Evolutionary conservation across 1,139 yeast species (phyloP), one percentile per base, ranked within the genome.

Genomic region (Kodamaea sp.): DNA sequence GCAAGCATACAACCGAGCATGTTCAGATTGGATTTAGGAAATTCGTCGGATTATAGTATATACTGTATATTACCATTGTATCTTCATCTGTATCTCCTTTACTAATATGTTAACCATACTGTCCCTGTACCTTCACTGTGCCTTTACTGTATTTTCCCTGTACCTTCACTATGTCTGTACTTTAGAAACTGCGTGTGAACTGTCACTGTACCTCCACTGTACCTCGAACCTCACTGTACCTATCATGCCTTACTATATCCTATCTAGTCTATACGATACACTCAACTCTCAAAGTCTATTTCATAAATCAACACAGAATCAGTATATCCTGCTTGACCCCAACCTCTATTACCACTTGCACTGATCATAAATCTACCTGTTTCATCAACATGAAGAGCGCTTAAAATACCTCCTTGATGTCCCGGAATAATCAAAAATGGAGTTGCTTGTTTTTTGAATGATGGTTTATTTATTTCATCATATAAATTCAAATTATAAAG

Each of bases 301-400:
- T 89, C 95, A 58, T 89, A 90, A 31, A 89, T 71, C 52, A 89
- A 73, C 6, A 86, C 85, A 24, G 82, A 76, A 46, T 92, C 98
- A 0, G 95, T 84, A 31, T 81, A 76, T 27, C 70, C 65, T 2
- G 95, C 86, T 53, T 84, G 92, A 1, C 76, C 77, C 97, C 97
- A 90, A 4, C 98, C 98, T 54, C 97, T 75, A 50, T 85, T 87
- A 6, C 98, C 98, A 60, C 96, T 85, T 1, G 97, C 83, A 55
- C 96, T 84, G 9, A 90, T 78, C 81, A 92, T 73, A 58, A 86
- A 92, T 48, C 92, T 67, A 34, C 95, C 89, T 1, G 92, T 84
- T 31, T 89, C 92, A 57, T 90, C 97, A 27, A 90, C 83, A 46
- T 77, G 70, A 47, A 85, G 65, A 37, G 79, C 75, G 45, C 78